These are phyloP conservation scores for Debaryomyces tyrocola DNA, from an alignment of 805 yeast species.

Conservation along the genomic window DNA sequence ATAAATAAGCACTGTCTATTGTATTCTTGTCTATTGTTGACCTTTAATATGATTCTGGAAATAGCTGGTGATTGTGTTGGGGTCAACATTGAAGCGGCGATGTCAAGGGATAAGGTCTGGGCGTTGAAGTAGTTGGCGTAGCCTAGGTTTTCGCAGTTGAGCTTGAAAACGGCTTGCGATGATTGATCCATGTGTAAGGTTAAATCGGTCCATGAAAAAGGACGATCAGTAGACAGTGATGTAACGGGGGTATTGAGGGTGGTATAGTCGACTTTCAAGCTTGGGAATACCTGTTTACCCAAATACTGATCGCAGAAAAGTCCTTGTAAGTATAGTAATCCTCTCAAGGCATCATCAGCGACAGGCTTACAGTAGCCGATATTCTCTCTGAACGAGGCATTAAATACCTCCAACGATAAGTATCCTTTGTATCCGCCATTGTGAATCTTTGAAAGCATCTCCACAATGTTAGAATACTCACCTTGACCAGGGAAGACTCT, in stretches of 20 bases:
- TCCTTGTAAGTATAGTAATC: conserved; percentile 11
- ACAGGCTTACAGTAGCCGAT: conserved; percentile 1
- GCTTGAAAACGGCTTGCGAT: not conserved
- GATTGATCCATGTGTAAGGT: not conserved
- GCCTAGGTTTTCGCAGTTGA: not conserved
- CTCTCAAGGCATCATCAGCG: conserved; percentile 15
- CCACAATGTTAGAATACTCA: conserved; percentile 8
- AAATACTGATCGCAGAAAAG: not conserved
- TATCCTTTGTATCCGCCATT: conserved; percentile 10
- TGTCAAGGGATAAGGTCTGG: not conserved
- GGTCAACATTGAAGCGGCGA: not conserved
- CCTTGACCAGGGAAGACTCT: conserved; percentile 13
- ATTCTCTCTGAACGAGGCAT: conserved; percentile 8
- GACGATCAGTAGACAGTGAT: not conserved
- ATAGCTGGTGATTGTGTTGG: not conserved
- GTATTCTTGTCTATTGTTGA: conserved; percentile 1
- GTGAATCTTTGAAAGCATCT: conserved; percentile 3
- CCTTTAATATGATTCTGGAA: not conserved
- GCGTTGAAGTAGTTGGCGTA: not conserved
- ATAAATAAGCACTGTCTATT: not conserved
- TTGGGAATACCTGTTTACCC: not conserved
- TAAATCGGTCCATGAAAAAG: not conserved
- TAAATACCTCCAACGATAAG: conserved; percentile 15
- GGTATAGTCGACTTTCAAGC: not conserved
- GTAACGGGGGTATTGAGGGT: not conserved